Conservation (phyloP, 192 early-diverging fungal genomes). For the Linnemannia exigua region DNA sequence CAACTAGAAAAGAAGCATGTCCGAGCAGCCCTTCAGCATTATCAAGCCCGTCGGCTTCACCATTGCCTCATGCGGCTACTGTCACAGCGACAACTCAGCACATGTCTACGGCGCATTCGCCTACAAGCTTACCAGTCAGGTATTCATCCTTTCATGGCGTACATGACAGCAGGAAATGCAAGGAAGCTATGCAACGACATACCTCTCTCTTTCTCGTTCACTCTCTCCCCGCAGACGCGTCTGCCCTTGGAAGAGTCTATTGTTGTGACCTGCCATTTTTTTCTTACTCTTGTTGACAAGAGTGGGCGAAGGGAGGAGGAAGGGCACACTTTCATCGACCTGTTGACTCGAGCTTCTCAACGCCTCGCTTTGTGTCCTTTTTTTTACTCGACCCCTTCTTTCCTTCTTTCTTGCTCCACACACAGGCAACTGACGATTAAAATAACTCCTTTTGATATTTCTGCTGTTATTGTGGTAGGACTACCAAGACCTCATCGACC, state of each 20-base stretch:
- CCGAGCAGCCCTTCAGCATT: slow-evolving; percentile 46
- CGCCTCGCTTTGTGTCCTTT: slow-evolving; percentile 9
- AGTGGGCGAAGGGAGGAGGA: background rate
- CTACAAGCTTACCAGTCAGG: slow-evolving; percentile 45
- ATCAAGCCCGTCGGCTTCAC: slow-evolving; percentile 51
- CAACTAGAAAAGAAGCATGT: slow-evolving; percentile 19
- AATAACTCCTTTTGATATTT: background rate
- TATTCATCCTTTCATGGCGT: slow-evolving; percentile 9
- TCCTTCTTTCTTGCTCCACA: background rate
- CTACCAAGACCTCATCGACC: slow-evolving; percentile 48
- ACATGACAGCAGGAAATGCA: background rate
- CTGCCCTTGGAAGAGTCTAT: background rate
- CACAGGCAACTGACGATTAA: background rate
- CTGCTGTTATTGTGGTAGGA: slow-evolving; percentile 17
- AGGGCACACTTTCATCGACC: background rate
- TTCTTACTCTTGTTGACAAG: background rate
- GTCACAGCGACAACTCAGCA: slow-evolving; percentile 37
- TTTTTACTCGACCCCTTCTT: background rate
- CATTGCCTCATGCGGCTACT: slow-evolving; percentile 54
- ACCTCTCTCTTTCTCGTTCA: slow-evolving; percentile 1
- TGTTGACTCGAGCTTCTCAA: background rate
- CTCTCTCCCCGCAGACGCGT: background rate
- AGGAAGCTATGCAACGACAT: background rate
- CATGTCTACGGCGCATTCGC: slow-evolving; percentile 54
- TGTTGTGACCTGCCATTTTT: slow-evolving; percentile 2